A percentile compares a stretch with the other conserved stretches of the same genome.
phyloP scores from a whole-genome alignment of 2,329 filamentous ascomycete genomes.

The Lojkania enalia region DNA sequence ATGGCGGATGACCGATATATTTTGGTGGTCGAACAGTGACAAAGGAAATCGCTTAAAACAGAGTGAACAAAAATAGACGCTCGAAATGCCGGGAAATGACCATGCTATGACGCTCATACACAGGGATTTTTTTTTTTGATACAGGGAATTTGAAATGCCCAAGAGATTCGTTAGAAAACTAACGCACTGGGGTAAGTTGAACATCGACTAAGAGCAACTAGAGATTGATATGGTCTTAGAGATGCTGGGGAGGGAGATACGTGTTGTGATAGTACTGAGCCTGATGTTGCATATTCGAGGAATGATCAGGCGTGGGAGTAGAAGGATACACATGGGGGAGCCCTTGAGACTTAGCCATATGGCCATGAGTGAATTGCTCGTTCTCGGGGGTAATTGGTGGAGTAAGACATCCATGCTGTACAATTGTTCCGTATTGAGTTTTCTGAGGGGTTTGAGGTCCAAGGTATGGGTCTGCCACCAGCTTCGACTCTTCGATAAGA shows the following conservation, averaged over 20 bases:
- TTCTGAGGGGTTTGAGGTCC: slow-evolving; percentile 82
- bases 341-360: slow-evolving; percentile 35
- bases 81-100: slow-evolving; percentile 42
- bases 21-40: slow-evolving; percentile 31
- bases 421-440: slow-evolving; percentile 63
- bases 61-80: slow-evolving; percentile 36
- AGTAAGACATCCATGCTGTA: slow-evolving; percentile 76
- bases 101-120: slow-evolving; percentile 48
- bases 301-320: slow-evolving; percentile 43
- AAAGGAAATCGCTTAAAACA: slow-evolving; percentile 42
- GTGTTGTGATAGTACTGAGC: slow-evolving; percentile 40
- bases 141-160: slow-evolving; percentile 31
- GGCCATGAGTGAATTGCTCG: slow-evolving; percentile 41
- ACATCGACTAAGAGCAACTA: background rate
- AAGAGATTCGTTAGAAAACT: slow-evolving; percentile 14
- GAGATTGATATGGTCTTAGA: background rate
- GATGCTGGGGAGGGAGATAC: slow-evolving; percentile 42
- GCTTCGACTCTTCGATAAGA: slow-evolving; percentile 54
- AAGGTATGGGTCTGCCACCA: slow-evolving; percentile 50
- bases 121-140: slow-evolving; percentile 37
- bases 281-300: slow-evolving; percentile 34
- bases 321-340: slow-evolving; percentile 35
- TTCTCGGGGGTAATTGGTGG: slow-evolving; percentile 82
- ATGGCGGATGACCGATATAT: slow-evolving; percentile 26
- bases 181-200: background rate